These are phyloP conservation scores for Botrytis cinerea DNA, from an alignment of 2,329 filamentous ascomycete species.

Conservation along the genomic window DNA sequence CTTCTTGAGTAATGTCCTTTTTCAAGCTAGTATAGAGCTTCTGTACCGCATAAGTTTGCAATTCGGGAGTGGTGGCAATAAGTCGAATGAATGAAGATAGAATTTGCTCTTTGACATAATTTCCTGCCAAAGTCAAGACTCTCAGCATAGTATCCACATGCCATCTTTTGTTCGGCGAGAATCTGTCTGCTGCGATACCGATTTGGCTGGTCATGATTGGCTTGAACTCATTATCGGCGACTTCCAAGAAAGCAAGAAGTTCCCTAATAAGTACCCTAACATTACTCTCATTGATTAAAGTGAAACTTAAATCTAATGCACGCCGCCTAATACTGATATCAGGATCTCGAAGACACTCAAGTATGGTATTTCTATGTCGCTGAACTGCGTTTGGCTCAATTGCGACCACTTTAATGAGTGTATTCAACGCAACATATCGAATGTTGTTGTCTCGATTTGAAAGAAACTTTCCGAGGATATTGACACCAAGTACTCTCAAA, in stretches of 20 bases:
- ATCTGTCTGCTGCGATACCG: slow-evolving; percentile 93
- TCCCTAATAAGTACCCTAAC: slow-evolving; percentile 92
- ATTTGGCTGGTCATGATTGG: slow-evolving; percentile 98
- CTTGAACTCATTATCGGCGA: slow-evolving; percentile 98
- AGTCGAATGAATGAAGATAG: slow-evolving; percentile 94
- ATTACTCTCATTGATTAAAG: slow-evolving; percentile 94
- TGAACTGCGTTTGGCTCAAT: slow-evolving; percentile 98
- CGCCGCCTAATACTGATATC: slow-evolving; percentile 96
- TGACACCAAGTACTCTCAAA: slow-evolving; percentile 89
- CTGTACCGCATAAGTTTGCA: slow-evolving; percentile 95
- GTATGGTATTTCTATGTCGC: slow-evolving; percentile 92
- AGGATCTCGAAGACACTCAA: slow-evolving; percentile 93
- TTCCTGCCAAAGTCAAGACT: slow-evolving; percentile 89
- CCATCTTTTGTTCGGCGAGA: slow-evolving; percentile 96
- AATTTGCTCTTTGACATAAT: slow-evolving; percentile 97
- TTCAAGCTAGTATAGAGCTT: slow-evolving; percentile 90
- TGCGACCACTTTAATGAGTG: slow-evolving; percentile 94
- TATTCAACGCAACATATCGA: slow-evolving; percentile 95
- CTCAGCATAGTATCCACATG: slow-evolving; percentile 97
- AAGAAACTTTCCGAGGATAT: slow-evolving; percentile 96
- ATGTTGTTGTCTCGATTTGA: slow-evolving; percentile 99
- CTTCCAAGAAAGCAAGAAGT: slow-evolving; percentile 90
- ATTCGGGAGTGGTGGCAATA: slow-evolving; percentile 88
- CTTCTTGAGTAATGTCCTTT: slow-evolving; percentile 97
- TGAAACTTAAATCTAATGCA: slow-evolving; percentile 97